Evolutionary conservation across 2,329 filamentous ascomycete genomes (phyloP), one percentile per base, ranked within the genome.

Genomic region (Cladophialophora psammophila): DNA sequence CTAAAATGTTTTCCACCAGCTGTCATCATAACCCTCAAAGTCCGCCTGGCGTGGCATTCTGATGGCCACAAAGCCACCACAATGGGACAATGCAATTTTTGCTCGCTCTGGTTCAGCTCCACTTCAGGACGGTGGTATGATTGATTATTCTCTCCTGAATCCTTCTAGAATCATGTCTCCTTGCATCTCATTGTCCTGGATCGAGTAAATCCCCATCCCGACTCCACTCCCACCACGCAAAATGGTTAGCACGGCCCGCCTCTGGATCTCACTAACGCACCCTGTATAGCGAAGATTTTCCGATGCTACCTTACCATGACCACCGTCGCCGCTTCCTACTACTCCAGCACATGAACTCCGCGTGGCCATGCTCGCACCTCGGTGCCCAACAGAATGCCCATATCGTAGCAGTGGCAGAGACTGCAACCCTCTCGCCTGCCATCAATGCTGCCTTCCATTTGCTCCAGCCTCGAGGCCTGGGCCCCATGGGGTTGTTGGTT

Each of bases 211-310:
- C 5, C 20, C 18, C 45, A 50, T 50, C 45, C 26, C 5, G 45
- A 50, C 45, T 50, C 45, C 45, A 50, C 45, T 31, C 45, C 45
- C 15, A 13, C 45, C 45, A 50, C 20, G 45, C 15, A 31, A 50
- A 18, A 50, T 12, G 26, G 45, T 9, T 50, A 26, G 26, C 20
- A 50, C 5, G 45, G 13, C 45, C 45, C 35, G 53, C 32, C 35
- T 34, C 50, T 35, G 53, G 53, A 55, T 55, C 53, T 55, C 53
- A 55, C 53, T 55, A 55, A 55, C 53, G 32, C 53, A 20, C 53
- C 45, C 20, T 26, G 45, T 31, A 50, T 35, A 38, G 31, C 53
- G 53, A 55, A 55, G 53, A 55, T 55, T 34, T 38, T 1, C 53
- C 53, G 53, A 55, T 55, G 53, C 35, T 38, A 55, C 53, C 53